Evolutionary conservation across 2,329 filamentous ascomycete genomes (phyloP), one percentile per base, ranked within the genome.

Genomic region (Helotiales sp.): DNA sequence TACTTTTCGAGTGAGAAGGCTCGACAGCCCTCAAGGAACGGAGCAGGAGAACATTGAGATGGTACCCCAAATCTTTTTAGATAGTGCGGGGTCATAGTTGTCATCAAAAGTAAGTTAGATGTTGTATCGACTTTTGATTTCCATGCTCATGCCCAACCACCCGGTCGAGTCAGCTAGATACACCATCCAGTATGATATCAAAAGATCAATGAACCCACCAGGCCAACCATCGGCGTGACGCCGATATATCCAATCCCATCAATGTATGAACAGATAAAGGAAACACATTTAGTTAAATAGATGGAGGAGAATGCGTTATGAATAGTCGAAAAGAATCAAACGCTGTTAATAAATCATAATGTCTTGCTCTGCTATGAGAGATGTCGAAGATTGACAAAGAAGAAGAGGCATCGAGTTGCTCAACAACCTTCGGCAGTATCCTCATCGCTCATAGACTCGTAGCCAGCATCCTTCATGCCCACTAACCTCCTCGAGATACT

Each of bases 391-490:
- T 47, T 15, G 43, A 43, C 10, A 15, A 49, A 49, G 61, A 24
- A 59, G 11, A 47, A 63, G 32, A 10, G 30, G 28, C n/a, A 26
- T 43, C 61, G 59, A 59, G 20, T 57, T 22, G 47, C 65, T 74
- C 64, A 75, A 69, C 75, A 77, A 61, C 73, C 75, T 37, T 73
- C 75, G 26, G 68, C 71, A 24, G 34, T 58, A 45, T 74, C 75
- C 28, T 72, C 72, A 26, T 86, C 85, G 66, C 81, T 84, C 81
- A 86, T 85, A 69, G 82, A 88, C 57, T 82, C 86, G 75, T 89
- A 89, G 7, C 87, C 87, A 1, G 84, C 80, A 71, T 89, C 87
- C 52, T 87, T 84, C 83, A 89, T 88, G 8, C 87, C 86, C 7
- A 88, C 82, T 43, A 86, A 79, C 59, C 79, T 82, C 75, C 86